Evolutionary conservation across 2,329 filamentous ascomycete genomes (phyloP).

Genomic region (Alternaria infectoria): DNA sequence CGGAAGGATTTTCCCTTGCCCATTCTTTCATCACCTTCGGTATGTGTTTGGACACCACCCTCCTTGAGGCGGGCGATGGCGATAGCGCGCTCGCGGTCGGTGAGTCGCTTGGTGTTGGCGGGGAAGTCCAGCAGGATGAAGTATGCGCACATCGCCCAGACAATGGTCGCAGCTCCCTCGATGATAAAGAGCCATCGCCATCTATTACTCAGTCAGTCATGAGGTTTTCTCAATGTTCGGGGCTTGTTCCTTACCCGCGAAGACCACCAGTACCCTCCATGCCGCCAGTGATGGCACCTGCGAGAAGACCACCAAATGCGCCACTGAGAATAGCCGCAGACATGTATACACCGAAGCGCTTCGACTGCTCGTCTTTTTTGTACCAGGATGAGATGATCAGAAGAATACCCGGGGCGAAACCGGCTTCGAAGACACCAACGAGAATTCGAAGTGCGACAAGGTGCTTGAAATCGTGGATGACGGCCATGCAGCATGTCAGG

Average conservation of each 20-base stretch:
- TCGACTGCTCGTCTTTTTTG: conserved; percentile 61
- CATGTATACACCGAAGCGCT: conserved; percentile 64
- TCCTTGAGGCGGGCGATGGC: conserved; percentile 55
- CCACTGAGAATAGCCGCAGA: conserved; percentile 63
- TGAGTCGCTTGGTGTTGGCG: conserved; percentile 53
- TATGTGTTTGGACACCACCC: conserved; percentile 49
- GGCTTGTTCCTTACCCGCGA: conserved; percentile 28
- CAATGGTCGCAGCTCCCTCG: conserved; percentile 50
- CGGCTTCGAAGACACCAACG: conserved; percentile 62
- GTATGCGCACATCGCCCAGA: conserved; percentile 50
- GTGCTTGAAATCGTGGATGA: conserved; percentile 55
- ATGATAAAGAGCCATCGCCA: conserved; percentile 61
- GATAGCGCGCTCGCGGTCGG: conserved; percentile 50
- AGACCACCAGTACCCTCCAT: conserved; percentile 56
- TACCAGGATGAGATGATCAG: conserved; percentile 58
- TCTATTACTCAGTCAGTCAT: conserved; percentile 15
- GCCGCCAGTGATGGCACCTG: conserved; percentile 55
- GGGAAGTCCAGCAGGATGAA: conserved; percentile 61
- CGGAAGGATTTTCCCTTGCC: conserved; percentile 49
- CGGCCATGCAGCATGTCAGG: conserved; percentile 59
- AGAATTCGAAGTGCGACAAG: conserved; percentile 61
- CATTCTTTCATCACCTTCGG: conserved; percentile 38
- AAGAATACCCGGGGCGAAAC: conserved; percentile 62
- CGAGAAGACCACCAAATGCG: conserved; percentile 53
- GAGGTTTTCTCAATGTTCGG: neutral